Evolutionary conservation across 169 alveolate genomes (phyloP), one percentile per base, ranked within the genome.

Genomic region (Plasmodium cynomolgi): DNA sequence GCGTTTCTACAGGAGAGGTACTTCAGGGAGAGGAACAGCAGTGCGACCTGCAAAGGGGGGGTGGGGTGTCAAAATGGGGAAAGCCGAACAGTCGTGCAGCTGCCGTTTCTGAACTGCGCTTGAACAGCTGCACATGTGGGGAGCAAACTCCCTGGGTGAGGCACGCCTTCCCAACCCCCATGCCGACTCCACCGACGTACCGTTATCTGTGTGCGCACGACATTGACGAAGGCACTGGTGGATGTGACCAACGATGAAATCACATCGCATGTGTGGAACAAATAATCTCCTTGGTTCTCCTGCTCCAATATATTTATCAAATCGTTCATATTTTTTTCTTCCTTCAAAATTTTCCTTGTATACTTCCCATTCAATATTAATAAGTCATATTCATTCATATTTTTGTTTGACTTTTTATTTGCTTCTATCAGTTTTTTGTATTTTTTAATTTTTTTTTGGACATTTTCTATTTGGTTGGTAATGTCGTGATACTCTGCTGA

Each of bases 341-440:
- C 93, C 47, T 86, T 86, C 20, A 86, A 56, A 86, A 86, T 23
- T 11, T 77, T 86, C 71, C 93, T 86, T 41, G 93, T 86, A 77
- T 71, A 86, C n/a, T 86, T 86, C 31, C 93, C 93, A 86, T 86
- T 86, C 31, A 86, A 77, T 86, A 86, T 54, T 86, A 86, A 77
- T 47, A 86, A 54, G 68, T 86, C 93, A 56, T 86, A 86, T 23
- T 39, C 86, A 56, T 54, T 86, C 81, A 86, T 75, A 77, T 86
- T 84, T n/a, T 79, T 75, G 71, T 86, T 86, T 44, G 20, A 17
- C 20, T 86, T 77, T 75, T 86, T 86, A 86, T 86, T 86, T 39
- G 62, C 74, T 0, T 86, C 93, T 9, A 86, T 86, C 5, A 86
- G 34, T 56, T 86, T 86, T 77, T 62, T 86, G 33, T 77, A 86